phyloP scores from a whole-genome alignment of 148 eudicot species.

The Limonium bicolor region DNA sequence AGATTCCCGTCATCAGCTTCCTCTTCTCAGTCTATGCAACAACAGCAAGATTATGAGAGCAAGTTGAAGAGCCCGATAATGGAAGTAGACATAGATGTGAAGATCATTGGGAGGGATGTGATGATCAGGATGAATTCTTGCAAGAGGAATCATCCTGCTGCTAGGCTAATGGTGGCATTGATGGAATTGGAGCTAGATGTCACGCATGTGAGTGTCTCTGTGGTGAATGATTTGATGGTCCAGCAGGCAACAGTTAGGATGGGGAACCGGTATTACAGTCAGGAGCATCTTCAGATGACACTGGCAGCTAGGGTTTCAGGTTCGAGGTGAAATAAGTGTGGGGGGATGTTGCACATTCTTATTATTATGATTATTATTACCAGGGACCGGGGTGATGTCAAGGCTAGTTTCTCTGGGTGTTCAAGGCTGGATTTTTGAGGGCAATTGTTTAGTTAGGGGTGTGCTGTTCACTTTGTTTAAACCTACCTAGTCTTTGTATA shows the following conservation, averaged over 20 bases:
- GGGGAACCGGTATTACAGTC: slow-evolving; percentile 48
- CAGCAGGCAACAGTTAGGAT: slow-evolving; percentile 82
- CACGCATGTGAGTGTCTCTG: slow-evolving; percentile 67
- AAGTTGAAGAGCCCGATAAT: slow-evolving; percentile 2
- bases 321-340: slow-evolving; percentile 9
- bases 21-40: neutral
- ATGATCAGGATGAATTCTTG: slow-evolving; percentile 59
- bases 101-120: slow-evolving; percentile 81
- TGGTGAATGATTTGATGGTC: slow-evolving; percentile 84
- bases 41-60: neutral
- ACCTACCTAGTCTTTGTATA: too few relatives aligned
- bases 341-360: too few relatives aligned
- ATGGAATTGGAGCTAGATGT: slow-evolving; percentile 72
- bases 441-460: too few relatives aligned
- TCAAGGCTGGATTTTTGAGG: too few relatives aligned
- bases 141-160: slow-evolving; percentile 80
- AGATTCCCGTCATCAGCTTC: slow-evolving; percentile 8
- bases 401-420: too few relatives aligned
- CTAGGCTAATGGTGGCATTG: slow-evolving; percentile 62
- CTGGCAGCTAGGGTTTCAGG: slow-evolving; percentile 39
- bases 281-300: slow-evolving; percentile 54
- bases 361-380: too few relatives aligned
- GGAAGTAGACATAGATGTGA: slow-evolving; percentile 67
- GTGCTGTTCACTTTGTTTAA: too few relatives aligned
- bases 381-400: too few relatives aligned